Base-by-base conservation (phyloP, 2,329 filamentous ascomycete species). In the Alternaria atra region DNA sequence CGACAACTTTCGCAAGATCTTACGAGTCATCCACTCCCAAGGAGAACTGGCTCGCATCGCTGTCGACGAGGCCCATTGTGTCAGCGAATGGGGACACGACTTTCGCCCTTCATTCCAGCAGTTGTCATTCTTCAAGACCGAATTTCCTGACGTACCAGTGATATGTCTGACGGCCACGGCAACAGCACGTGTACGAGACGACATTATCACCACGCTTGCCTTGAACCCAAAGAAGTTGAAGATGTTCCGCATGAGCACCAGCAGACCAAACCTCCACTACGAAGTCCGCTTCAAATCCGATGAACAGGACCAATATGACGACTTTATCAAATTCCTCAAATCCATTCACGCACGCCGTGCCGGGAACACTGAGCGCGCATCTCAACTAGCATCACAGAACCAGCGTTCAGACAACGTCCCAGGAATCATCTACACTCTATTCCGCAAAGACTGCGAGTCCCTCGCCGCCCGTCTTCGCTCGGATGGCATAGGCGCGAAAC, bases 61-160 rank as follows among this genome's bases (percentile, higher is more conserved):
- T 48, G 89, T 98, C 58, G 94, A 98, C 73, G 94, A 98, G 80
- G 94, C 94, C 2, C 94, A 98, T 78, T 98, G 94, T 77, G 97
- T 98, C 69, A 97, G 92, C 25, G 94, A 97, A 88, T 97, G 94
- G 94, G 94, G 94, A 2, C 94, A 98, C 77, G 94, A 98, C 78
- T 98, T 98, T 76, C 90, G 94, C n/a, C 91, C 90, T 35, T 91
- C 93, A 58, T 98, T 97, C 80, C 93, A 95, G 74, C 87, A 90
- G 20, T 85, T 98, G 6, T 90, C 87, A 2, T 97, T 92, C 89
- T 95, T 98, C 82, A 90, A 91, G 68, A 85, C 88, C 50, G 89
- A 89, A 6, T 93, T 95, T 66, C 92, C 93, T 0, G 86, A 91
- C 57, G 92, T 97, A 0, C 94, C 94, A 5, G 91, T 98, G 63